Evolutionary conservation across 768 basidiomycete genomes (phyloP).

Genomic region (Tricholoma terreum): DNA sequence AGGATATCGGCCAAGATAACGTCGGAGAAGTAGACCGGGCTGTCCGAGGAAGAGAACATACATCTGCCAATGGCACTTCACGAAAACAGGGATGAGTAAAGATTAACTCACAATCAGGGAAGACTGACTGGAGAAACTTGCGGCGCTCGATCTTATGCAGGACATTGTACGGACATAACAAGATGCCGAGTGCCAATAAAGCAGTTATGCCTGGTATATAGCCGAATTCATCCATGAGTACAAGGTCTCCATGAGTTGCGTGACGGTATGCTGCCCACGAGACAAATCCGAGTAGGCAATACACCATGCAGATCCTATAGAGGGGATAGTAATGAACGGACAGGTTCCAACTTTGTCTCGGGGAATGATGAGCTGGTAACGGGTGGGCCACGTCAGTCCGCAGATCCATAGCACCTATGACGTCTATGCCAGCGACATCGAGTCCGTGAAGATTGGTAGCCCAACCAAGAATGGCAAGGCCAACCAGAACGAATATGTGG

Average conservation of each 20-base stretch:
- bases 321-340: slow-evolving; percentile 52
- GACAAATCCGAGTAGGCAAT: slow-evolving; percentile 54
- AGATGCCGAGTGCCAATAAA: slow-evolving; percentile 50
- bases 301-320: slow-evolving; percentile 66
- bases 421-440: slow-evolving; percentile 70
- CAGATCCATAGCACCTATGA: slow-evolving; percentile 66
- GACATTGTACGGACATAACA: slow-evolving; percentile 68
- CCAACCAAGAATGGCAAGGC: slow-evolving; percentile 85
- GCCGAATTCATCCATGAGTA: slow-evolving; percentile 70
- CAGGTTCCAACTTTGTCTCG: slow-evolving; percentile 34
- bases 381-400: slow-evolving; percentile 32
- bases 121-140: slow-evolving; percentile 72
- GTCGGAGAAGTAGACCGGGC: slow-evolving; percentile 82
- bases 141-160: slow-evolving; percentile 70
- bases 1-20: slow-evolving; percentile 93
- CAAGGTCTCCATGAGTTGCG: slow-evolving; percentile 53
- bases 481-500: slow-evolving; percentile 77
- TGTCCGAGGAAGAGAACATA: slow-evolving; percentile 55
- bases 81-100: slow-evolving; percentile 1
- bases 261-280: slow-evolving; percentile 71
- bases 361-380: slow-evolving; percentile 24
- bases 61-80: slow-evolving; percentile 73
- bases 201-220: slow-evolving; percentile 71
- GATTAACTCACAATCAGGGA: slow-evolving; percentile 5
- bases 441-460: slow-evolving; percentile 91